Base-by-base conservation (phyloP, 2,329 filamentous ascomycete genomes). In the Onygena corvina region DNA sequence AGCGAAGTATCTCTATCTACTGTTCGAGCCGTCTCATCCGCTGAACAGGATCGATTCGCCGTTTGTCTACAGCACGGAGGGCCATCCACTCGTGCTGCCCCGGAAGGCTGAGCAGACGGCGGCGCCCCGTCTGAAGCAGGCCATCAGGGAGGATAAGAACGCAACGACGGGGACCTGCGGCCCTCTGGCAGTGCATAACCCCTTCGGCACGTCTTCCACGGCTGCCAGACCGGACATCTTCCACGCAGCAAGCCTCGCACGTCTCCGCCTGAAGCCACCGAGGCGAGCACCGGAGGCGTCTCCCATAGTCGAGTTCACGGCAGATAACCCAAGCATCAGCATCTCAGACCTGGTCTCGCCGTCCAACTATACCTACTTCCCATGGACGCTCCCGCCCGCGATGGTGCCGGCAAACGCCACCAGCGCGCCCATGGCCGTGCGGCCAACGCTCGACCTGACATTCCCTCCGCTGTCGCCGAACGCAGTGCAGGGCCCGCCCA, bases 61-160 rank as follows among this genome's bases (percentile, higher is more conserved):
- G 0, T 93, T 84, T 64, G 90, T 98, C 11, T 96, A 98, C 64
- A 92, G 86, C 0, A 98, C 92, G 0, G 92, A 98, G 67, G 92
- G 90, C 0, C 92, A 98, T 65, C 92, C 92, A 2, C 72, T 98
- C 38, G 75, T 96, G 35, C 83, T 98, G 47, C 89, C 89, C 9
- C 69, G 50, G 33, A 47, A 27, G 9, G 42, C 49, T 14, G 30
- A 47, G 6, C 47, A 42, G n/a, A 40, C 11, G 27, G 36, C n/a
- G 4, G 27, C 14, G 21, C 60, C 33, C 52, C 49, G 48, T 25
- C 9, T 40, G 1, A 65, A 59, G 47, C 59, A 56, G 35, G 55
- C 31, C 29, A 42, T 3, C 12, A 40, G 49, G 30, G 45, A 49
- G n/a, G 27, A 49, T 16, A 29, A 46, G 14, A 53, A 53, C 21